Evolutionary conservation across 2,329 filamentous ascomycete genomes (phyloP).

Genomic region (Fusarium sp.): DNA sequence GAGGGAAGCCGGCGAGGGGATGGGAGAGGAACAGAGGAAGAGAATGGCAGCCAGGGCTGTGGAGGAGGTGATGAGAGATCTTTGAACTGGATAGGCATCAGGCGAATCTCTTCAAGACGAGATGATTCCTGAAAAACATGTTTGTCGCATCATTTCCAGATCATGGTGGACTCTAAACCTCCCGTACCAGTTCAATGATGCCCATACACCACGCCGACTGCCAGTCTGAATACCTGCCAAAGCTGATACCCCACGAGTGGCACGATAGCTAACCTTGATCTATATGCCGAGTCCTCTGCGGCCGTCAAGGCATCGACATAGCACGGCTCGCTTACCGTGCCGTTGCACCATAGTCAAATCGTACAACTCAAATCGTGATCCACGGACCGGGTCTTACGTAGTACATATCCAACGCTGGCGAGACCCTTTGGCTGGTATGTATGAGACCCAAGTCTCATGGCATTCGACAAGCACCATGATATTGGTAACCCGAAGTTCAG

Average conservation of each 20-base stretch:
- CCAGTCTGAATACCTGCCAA: not conserved
- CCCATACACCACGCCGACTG: not conserved
- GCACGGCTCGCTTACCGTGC: conserved; percentile 16
- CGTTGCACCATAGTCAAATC: conserved; percentile 27
- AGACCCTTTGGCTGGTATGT: conserved; percentile 4
- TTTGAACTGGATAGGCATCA: conserved; percentile 45
- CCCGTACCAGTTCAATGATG: not conserved
- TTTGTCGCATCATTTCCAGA: not conserved
- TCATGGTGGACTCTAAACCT: not conserved
- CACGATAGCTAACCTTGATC: not conserved
- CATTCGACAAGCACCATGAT: conserved; percentile 1
- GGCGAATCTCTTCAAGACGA: not conserved
- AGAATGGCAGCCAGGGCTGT: conserved; percentile 70
- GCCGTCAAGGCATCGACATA: not conserved
- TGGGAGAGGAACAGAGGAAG: conserved; percentile 69
- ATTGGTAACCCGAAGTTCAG: not conserved
- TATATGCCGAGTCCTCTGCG: not conserved
- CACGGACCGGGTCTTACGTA: not conserved
- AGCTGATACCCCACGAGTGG: not conserved
- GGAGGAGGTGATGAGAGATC: conserved; percentile 70
- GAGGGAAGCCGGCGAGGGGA: conserved; percentile 65
- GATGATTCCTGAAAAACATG: not conserved
- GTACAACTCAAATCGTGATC: conserved; percentile 20
- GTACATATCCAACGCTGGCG: conserved; percentile 5
- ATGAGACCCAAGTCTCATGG: conserved; percentile 2